These are phyloP conservation scores for Gigaspora rosea DNA, from an alignment of 192 early-diverging fungal species.

Conservation along the genomic window DNA sequence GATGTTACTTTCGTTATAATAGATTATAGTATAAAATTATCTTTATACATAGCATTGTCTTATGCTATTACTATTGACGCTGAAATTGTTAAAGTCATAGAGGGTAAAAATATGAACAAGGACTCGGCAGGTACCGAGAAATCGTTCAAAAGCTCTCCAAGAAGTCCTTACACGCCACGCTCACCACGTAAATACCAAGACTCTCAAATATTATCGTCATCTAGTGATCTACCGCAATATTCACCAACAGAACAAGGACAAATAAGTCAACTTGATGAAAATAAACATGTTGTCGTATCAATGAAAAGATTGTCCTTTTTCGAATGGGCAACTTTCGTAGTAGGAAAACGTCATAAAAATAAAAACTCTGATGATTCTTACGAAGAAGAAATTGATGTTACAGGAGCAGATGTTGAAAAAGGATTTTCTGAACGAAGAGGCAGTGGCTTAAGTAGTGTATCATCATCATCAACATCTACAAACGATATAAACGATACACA, in stretches of 20 bases:
- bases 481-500: too few species aligned
- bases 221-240: neutral
- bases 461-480: slow-evolving; percentile 12
- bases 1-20: too few species aligned
- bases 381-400: neutral
- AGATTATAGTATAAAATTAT: too few species aligned
- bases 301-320: slow-evolving; percentile 28
- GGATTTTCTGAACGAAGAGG: neutral
- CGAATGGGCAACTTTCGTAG: slow-evolving; percentile 15
- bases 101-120: neutral
- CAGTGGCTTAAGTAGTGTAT: neutral
- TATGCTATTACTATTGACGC: slow-evolving; percentile 26
- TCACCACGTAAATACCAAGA: neutral
- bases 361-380: neutral
- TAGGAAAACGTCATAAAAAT: neutral
- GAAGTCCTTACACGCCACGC: neutral
- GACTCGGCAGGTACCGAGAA: neutral
- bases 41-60: neutral
- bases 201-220: neutral
- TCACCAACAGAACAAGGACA: neutral
- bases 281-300: slow-evolving; percentile 3
- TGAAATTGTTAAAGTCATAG: slow-evolving; percentile 26
- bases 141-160: neutral
- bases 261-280: neutral
- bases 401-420: neutral